A percentile compares a stretch with the other conserved stretches of the same genome.
phyloP scores from a whole-genome alignment of 352 stramenopile genomes.

The Phytophthora brassicae region DNA sequence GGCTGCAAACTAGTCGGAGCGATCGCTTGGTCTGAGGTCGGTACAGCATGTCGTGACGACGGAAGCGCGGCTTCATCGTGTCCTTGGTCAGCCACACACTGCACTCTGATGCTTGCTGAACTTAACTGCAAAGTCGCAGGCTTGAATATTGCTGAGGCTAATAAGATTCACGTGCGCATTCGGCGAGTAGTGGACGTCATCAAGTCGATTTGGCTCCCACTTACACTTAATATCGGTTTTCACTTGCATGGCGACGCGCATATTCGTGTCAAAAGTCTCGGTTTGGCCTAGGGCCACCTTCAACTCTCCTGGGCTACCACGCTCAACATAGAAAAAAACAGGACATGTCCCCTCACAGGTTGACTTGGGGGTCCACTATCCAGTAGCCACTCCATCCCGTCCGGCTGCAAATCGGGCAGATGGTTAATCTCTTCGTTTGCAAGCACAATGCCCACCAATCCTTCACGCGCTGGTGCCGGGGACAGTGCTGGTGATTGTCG shows the following conservation, averaged over 20 bases:
- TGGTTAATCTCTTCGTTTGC: background rate
- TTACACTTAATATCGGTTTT: background rate
- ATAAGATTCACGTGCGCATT: conserved; percentile 14
- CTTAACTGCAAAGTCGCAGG: background rate
- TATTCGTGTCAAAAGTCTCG: background rate
- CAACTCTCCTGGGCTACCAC: background rate
- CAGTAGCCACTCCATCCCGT: background rate
- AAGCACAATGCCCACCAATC: background rate
- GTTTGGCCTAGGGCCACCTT: conserved; percentile 6
- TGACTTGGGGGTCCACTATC: conserved; percentile 15
- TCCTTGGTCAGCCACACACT: conserved; percentile 5
- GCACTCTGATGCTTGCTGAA: conserved; percentile 8
- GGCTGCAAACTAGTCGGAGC: background rate
- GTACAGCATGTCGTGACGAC: conserved; percentile 12
- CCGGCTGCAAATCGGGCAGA: background rate
- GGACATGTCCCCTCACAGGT: conserved; percentile 6
- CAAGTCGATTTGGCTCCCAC: conserved; percentile 10
- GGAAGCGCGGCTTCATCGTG: conserved; percentile 9
- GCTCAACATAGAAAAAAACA: conserved; percentile 2
- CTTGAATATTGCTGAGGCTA: conserved; percentile 8
- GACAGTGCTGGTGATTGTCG: background rate
- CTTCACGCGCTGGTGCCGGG: background rate
- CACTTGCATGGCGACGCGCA: background rate
- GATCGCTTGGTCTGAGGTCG: background rate
- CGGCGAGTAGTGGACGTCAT: conserved; percentile 19